Base-by-base conservation (phyloP, 2,329 filamentous ascomycete species). In the Trichoderma endophyticum region DNA sequence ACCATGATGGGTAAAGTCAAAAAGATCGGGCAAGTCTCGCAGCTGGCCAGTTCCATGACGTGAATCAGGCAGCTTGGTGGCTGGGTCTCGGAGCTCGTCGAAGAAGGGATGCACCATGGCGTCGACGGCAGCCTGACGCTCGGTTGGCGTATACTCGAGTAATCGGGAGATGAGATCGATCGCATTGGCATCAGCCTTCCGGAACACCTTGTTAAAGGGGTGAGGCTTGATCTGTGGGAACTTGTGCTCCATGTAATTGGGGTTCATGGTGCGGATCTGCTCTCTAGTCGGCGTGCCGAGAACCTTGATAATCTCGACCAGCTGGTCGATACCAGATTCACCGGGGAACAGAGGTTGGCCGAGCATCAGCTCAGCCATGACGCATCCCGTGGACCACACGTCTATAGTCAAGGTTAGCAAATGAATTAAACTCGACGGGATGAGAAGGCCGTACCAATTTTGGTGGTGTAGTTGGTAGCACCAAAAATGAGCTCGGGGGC, bases 221-320 rank as follows among this genome's bases (percentile, higher is more conserved):
- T 99, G 96, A 72, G 96, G 96, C 87, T 99, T 99, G 86, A 99
- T 99, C 83, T 99, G 96, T 62, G 96, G 96, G 84, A 99, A 99
- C 86, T 98, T 98, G 86, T 99, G 96, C 85, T 99, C 96, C 96
- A 99, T 99, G 84, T 99, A 99, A 84, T 99, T 99, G 73, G 96
- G 96, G 84, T 99, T 99, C 96, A 99, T 99, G 76, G 96, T 99
- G 77, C 96, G 93, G 79, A 99, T 99, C 83, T 99, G 96, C 82
- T 99, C 96, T 75, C 96, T 90, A 43, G 96, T 98, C 21, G 96
- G 96, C 21, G 96, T 99, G 73, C 96, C 96, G 73, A 99, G 86
- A 68, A 99, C 95, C 85, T 99, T 99, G 88, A 99, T 99, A 81
- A 99, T 99, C 84, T 99, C 96, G 60, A 99, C 96, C 63, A 99